Base-by-base conservation (phyloP, 2,329 filamentous ascomycete genomes). In the Ophiostoma pallidulum region DNA sequence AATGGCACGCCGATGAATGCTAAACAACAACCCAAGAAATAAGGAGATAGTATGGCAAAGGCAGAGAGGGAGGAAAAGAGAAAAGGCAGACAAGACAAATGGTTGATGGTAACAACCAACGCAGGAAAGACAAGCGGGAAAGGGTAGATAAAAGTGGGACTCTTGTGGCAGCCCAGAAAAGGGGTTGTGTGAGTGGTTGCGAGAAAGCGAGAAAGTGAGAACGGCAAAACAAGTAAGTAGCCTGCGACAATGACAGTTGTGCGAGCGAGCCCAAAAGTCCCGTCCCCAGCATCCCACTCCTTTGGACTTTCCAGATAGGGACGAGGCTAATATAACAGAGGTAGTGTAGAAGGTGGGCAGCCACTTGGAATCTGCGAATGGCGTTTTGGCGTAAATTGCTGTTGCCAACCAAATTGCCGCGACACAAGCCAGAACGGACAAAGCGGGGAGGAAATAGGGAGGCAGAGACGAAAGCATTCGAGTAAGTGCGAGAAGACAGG, bases 1-100 rank as follows among this genome's bases (percentile, higher is more conserved):
- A 20, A 43, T 36, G 13, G 36, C 14, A 31, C 13, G 22, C 36
- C 36, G 40, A 18, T 45, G 35, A 20, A 26, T 8, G 36, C 18
- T 37, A 33, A 22, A 41, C 4, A 14, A 40, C 33, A 45, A 45
- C 29, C 40, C 16, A 28, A 24, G 41, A 14, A 45, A 49, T 35
- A 31, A 12, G 32, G 24, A 40, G 42, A 18, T 13, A 26, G 8
- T 18, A 12, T 12, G 33, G 16, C 20, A 47, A 20, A 22, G 20
- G 38, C 5, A 48, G 14, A 29, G 14, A 41, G 18, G 14, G 8
- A 39, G 12, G 37, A 42, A 42, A 13, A 24, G 29, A 9, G 74
- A 80, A 2, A 77, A 82, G 3, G 78, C 72, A 0, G 73, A 75
- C 2, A 82, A 77, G 10, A 78, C 16, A 42, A 32, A 32, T 36